Conservation (phyloP, 306 rosid species). For the Biancaea sappan region DNA sequence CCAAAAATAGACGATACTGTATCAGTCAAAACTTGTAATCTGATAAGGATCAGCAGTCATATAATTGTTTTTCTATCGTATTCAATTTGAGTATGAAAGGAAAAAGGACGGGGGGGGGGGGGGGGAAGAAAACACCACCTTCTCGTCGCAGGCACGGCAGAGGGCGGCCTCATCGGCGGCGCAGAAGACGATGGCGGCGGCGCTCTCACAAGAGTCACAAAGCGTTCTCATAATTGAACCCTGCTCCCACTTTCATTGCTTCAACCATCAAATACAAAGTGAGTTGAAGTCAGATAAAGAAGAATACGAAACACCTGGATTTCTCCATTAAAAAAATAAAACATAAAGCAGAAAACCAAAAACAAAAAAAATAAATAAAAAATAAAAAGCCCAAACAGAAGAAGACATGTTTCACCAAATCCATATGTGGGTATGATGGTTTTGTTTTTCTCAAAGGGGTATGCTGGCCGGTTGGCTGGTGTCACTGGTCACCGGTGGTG, state of each 20-base stretch:
- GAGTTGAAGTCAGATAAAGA: slow-evolving; percentile 11
- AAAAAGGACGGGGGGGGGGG: background rate
- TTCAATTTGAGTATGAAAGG: background rate
- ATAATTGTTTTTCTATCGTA: background rate
- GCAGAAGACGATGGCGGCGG: slow-evolving; percentile 92
- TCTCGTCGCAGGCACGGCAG: slow-evolving; percentile 88
- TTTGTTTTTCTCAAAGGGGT: slow-evolving; percentile 15
- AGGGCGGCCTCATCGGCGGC: slow-evolving; percentile 99
- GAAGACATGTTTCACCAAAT: slow-evolving; percentile 43
- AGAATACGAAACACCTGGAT: background rate
- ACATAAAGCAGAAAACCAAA: background rate
- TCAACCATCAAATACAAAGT: slow-evolving; percentile 26
- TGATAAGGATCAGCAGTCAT: background rate
- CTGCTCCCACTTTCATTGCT: slow-evolving; percentile 54
- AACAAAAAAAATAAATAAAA: background rate
- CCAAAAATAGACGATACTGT: background rate
- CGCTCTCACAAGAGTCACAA: slow-evolving; percentile 97
- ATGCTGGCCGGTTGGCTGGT: slow-evolving; percentile 4
- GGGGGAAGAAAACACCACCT: slow-evolving; percentile 44
- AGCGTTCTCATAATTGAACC: slow-evolving; percentile 82
- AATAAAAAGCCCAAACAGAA: slow-evolving; percentile 6
- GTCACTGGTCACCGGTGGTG: background rate
- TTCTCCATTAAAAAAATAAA: background rate
- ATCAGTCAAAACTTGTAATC: background rate
- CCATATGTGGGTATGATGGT: slow-evolving; percentile 32